These are phyloP conservation scores for Epithemia pelagica DNA, from an alignment of 108 stramenopile species.

Conservation along the genomic window DNA sequence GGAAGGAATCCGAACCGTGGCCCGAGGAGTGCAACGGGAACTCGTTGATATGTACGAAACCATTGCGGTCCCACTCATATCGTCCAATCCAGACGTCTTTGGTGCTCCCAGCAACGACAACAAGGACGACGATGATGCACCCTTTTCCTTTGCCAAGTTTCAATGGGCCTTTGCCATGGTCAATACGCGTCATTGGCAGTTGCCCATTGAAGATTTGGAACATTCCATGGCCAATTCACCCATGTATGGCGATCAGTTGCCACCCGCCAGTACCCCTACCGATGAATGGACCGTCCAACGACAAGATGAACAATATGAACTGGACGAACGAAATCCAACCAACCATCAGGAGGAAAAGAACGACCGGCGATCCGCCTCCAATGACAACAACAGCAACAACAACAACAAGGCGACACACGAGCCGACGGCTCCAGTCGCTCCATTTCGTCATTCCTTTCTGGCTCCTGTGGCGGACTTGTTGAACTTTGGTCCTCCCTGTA, in stretches of 20 bases:
- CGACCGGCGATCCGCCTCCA: no score
- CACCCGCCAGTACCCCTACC: neutral
- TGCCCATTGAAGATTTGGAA: slow-evolving; percentile 55
- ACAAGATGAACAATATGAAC: slow-evolving; percentile 9
- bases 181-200: slow-evolving; percentile 78
- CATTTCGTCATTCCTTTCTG: slow-evolving; percentile 57
- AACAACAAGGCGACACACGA: neutral
- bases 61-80: slow-evolving; percentile 40
- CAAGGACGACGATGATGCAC: slow-evolving; percentile 16
- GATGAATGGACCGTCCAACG: neutral
- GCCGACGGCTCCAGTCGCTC: neutral
- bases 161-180: slow-evolving; percentile 85
- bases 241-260: neutral
- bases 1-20: slow-evolving; percentile 38
- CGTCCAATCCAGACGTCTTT: slow-evolving; percentile 52
- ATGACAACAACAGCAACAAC: neutral
- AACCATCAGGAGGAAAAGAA: neutral
- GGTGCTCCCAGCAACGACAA: slow-evolving; percentile 19
- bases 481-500: slow-evolving; percentile 83
- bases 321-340: slow-evolving; percentile 1
- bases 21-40: slow-evolving; percentile 52
- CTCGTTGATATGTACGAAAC: slow-evolving; percentile 59
- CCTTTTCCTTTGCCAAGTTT: slow-evolving; percentile 63
- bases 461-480: slow-evolving; percentile 79
- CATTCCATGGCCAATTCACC: neutral